These are phyloP conservation scores for Candida manassasensis DNA, from an alignment of 805 yeast genomes.

Conservation along the genomic window DNA sequence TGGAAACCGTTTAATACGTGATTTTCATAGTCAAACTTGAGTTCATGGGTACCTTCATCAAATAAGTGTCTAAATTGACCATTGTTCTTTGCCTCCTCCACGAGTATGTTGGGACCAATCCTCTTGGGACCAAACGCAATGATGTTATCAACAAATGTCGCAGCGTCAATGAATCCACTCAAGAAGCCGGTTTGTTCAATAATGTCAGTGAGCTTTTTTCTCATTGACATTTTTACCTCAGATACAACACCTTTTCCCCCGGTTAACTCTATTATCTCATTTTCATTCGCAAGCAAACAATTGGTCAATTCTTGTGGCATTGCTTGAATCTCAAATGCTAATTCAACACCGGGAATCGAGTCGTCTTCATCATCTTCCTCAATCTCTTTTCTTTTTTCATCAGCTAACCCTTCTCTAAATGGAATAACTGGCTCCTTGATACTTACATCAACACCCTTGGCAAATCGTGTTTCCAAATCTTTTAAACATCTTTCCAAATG, in stretches of 20 bases:
- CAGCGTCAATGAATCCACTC: conserved; percentile 13
- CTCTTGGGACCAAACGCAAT: conserved; percentile 74
- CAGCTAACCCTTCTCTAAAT: conserved; percentile 77
- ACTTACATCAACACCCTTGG: conserved; percentile 74
- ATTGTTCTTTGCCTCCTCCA: conserved; percentile 43
- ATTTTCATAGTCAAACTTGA: conserved; percentile 44
- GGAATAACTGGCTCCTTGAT: conserved; percentile 93
- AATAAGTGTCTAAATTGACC: conserved; percentile 28
- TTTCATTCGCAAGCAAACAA: conserved; percentile 46
- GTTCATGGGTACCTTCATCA: conserved; percentile 8
- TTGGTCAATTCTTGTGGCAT: conserved; percentile 47
- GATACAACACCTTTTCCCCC: conserved; percentile 4
- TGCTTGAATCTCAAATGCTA: conserved; percentile 56
- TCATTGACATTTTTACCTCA: conserved; percentile 7
- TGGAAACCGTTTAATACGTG: conserved; percentile 80
- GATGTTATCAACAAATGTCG: conserved; percentile 30
- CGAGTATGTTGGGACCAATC: conserved; percentile 67
- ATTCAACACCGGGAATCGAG: conserved; percentile 28
- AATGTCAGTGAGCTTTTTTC: conserved; percentile 7
- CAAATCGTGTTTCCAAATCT: conserved; percentile 86
- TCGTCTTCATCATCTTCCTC: conserved; percentile 12
- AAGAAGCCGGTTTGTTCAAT: conserved; percentile 9
- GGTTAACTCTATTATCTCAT: conserved; percentile 36
- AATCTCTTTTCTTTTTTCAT: conserved; percentile 38
- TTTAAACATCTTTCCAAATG: conserved; percentile 93